A percentile compares a stretch with the other conserved stretches of the same genome.
phyloP scores from a whole-genome alignment of 2,329 filamentous ascomycete genomes.

The Trichoderma harzianum region DNA sequence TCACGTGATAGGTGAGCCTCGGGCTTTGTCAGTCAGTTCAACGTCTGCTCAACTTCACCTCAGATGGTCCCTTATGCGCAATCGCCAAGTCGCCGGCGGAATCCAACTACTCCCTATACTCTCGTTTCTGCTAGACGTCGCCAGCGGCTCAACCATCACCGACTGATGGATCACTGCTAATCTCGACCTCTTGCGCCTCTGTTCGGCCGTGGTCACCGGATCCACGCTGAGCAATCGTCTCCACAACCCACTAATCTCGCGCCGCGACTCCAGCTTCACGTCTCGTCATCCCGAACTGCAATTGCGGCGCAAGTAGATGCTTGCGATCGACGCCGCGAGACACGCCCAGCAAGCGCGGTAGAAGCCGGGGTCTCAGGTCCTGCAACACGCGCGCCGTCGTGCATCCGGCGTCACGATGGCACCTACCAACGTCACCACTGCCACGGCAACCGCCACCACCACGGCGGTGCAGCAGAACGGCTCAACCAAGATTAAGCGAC shows the following conservation, averaged over 20 bases:
- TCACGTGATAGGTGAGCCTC: conserved; percentile 9
- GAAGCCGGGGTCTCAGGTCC: not conserved
- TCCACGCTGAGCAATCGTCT: conserved; percentile 18
- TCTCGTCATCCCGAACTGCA: conserved; percentile 5
- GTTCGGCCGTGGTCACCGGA: conserved; percentile 13
- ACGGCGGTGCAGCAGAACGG: conserved; percentile 43
- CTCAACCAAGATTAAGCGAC: conserved; percentile 64
- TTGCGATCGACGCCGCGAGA: conserved; percentile 12
- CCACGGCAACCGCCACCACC: conserved; percentile 37
- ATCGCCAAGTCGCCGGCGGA: conserved; percentile 2
- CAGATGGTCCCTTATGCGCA: conserved; percentile 2
- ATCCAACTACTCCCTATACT: not conserved
- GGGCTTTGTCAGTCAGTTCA: conserved; percentile 9
- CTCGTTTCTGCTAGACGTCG: conserved; percentile 2
- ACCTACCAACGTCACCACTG: conserved; percentile 51
- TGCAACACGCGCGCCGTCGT: conserved; percentile 18
- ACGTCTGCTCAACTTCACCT: conserved; percentile 8
- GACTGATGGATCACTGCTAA: conserved; percentile 15
- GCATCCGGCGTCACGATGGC: conserved; percentile 45
- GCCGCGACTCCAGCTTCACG: conserved; percentile 22
- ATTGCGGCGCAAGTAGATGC: conserved; percentile 23
- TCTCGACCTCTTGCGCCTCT: conserved; percentile 11
- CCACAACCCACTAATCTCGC: conserved; percentile 24
- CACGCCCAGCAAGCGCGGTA: conserved; percentile 15
- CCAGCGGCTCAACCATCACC: not conserved